Evolutionary conservation across 257 asterid genomes (phyloP).

Genomic region (Primulina huaijiensis): DNA sequence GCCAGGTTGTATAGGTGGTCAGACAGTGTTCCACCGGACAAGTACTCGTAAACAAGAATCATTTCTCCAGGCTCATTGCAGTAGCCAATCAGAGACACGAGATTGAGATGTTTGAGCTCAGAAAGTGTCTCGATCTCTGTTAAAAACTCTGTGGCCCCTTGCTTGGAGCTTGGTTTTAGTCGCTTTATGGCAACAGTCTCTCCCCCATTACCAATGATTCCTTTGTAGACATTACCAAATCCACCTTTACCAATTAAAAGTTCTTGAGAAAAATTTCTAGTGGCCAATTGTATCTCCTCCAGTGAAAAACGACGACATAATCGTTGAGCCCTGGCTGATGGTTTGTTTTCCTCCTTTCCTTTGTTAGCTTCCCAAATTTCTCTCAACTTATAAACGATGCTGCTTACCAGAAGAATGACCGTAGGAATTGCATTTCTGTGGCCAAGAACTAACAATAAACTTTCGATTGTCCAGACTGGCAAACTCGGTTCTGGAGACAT

Average conservation of each 20-base stretch:
- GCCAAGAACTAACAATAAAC: too few species aligned
- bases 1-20: conserved; percentile 31
- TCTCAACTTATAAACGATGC: conserved; percentile 23
- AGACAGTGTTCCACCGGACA: conserved; percentile 36
- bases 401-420: conserved; percentile 21
- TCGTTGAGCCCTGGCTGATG: conserved; percentile 8
- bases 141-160: conserved; percentile 36
- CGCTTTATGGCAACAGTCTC: conserved; percentile 33
- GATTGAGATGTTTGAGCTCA: conserved; percentile 33
- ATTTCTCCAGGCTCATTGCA: conserved; percentile 34
- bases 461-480: too few species aligned
- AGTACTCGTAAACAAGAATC: conserved; percentile 35
- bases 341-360: conserved; percentile 11
- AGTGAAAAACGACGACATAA: conserved; percentile 33
- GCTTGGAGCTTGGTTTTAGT: conserved; percentile 30
- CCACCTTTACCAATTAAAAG: conserved; percentile 39
- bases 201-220: conserved; percentile 26
- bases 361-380: conserved; percentile 23
- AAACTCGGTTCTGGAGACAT: too few species aligned
- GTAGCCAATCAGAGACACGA: conserved; percentile 40
- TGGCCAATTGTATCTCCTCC: conserved; percentile 30
- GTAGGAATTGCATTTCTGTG: too few species aligned
- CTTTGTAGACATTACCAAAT: conserved; percentile 37
- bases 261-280: conserved; percentile 29
- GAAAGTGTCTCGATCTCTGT: conserved; percentile 38